phyloP scores from a whole-genome alignment of 306 rosid genomes.

The Astragalus glycyphyllos region DNA sequence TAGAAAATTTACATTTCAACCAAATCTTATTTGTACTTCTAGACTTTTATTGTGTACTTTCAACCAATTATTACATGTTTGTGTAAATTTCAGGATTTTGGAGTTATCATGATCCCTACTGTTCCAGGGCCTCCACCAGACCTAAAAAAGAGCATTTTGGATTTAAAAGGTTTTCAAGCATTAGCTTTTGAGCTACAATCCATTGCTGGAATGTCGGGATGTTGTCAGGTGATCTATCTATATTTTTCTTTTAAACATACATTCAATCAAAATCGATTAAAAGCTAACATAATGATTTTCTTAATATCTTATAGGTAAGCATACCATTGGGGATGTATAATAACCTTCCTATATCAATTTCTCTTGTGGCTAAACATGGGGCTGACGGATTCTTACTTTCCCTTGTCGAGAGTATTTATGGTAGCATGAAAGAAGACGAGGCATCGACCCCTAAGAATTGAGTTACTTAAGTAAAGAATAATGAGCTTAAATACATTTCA shows the following conservation, averaged over 20 bases:
- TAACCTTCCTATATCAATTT: constrained; percentile 69
- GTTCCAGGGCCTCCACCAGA: constrained; percentile 87
- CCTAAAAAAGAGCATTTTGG: constrained; percentile 48
- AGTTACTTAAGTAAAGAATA: too few species aligned
- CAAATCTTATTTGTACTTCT: too few species aligned
- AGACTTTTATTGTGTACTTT: too few species aligned
- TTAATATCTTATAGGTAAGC: constrained; percentile 59
- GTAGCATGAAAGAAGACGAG: constrained; percentile 50
- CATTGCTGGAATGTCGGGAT: constrained; percentile 83
- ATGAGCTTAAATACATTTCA: too few species aligned
- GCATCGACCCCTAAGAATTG: neutral
- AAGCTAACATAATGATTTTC: too few species aligned
- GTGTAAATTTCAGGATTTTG: constrained; percentile 64
- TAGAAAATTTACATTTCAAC: too few species aligned
- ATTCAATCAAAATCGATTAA: neutral
- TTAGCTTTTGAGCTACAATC: constrained; percentile 72
- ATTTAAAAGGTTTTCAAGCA: constrained; percentile 55
- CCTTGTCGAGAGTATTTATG: constrained; percentile 64
- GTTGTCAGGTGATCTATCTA: constrained; percentile 68
- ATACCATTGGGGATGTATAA: constrained; percentile 70
- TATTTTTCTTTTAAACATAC: neutral
- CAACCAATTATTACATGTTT: neutral
- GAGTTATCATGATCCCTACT: constrained; percentile 78
- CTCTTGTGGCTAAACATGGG: constrained; percentile 74
- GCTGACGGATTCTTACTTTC: constrained; percentile 75